phyloP scores from a whole-genome alignment of 768 basidiomycete species.

The Mycena sanguinolenta region DNA sequence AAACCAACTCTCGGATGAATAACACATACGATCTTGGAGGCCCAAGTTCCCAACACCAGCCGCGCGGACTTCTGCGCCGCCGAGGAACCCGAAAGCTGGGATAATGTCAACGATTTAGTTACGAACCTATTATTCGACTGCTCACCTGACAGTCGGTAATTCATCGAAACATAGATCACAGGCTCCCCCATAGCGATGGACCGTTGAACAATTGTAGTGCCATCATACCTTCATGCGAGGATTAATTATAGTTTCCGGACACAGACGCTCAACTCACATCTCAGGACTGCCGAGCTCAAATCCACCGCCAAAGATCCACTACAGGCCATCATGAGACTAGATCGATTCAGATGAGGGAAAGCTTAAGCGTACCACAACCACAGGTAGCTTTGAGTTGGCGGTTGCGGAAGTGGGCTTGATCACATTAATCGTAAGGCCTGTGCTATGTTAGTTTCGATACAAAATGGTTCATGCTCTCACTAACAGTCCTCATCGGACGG shows the following conservation, averaged over 20 bases:
- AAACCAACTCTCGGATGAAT: background rate
- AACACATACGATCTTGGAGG: slow-evolving; percentile 65
- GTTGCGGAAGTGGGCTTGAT: slow-evolving; percentile 54
- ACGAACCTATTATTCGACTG: too few relatives aligned
- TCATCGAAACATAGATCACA: slow-evolving; percentile 66
- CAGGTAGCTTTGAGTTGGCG: slow-evolving; percentile 57
- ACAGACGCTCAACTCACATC: slow-evolving; percentile 27
- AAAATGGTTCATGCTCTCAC: slow-evolving; percentile 26
- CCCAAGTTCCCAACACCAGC: slow-evolving; percentile 69
- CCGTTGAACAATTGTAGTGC: slow-evolving; percentile 56
- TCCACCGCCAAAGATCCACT: slow-evolving; percentile 64
- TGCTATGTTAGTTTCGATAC: background rate
- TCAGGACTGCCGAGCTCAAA: slow-evolving; percentile 39
- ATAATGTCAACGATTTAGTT: background rate
- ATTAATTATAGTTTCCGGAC: background rate
- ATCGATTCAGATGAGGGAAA: background rate
- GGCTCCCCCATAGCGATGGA: slow-evolving; percentile 60
- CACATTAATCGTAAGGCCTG: slow-evolving; percentile 63
- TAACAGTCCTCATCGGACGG: slow-evolving; percentile 60
- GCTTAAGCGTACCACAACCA: slow-evolving; percentile 58
- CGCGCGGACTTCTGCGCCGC: slow-evolving; percentile 57
- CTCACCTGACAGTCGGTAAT: slow-evolving; percentile 53
- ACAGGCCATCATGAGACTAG: background rate
- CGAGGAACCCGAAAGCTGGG: slow-evolving; percentile 59
- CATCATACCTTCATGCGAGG: slow-evolving; percentile 52